phyloP scores from a whole-genome alignment of 176 grass and related monocot genomes.

The Carex parvula region DNA sequence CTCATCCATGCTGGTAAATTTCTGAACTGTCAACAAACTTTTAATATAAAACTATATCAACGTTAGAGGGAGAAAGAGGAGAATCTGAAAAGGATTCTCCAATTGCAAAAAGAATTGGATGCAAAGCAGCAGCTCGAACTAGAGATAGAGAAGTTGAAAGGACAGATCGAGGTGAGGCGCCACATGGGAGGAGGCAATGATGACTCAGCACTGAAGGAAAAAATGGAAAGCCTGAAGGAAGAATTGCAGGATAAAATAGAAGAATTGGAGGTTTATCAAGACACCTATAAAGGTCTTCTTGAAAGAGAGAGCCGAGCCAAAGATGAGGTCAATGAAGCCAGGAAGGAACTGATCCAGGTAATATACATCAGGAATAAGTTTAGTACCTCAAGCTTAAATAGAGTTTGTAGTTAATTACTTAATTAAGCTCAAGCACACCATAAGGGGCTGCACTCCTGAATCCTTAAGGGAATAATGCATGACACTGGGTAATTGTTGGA shows the following conservation, averaged over 20 bases:
- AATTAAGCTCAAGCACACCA: not conserved
- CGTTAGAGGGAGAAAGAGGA: slow-evolving; percentile 85
- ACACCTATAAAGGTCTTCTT: slow-evolving; percentile 30
- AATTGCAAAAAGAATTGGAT: slow-evolving; percentile 69
- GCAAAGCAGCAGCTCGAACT: slow-evolving; percentile 79
- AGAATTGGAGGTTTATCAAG: slow-evolving; percentile 30
- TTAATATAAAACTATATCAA: not conserved
- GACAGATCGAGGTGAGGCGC: slow-evolving; percentile 64
- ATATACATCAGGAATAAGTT: not conserved
- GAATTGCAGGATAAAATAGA: slow-evolving; percentile 36
- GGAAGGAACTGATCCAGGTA: slow-evolving; percentile 74
- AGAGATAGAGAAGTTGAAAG: slow-evolving; percentile 67
- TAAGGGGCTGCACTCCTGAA: not conserved
- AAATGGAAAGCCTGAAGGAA: slow-evolving; percentile 63
- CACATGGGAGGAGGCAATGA: slow-evolving; percentile 71
- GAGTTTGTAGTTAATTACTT: not conserved
- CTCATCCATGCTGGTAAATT: not conserved
- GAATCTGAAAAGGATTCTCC: slow-evolving; percentile 59
- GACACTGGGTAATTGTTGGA: not conserved
- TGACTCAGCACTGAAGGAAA: slow-evolving; percentile 41
- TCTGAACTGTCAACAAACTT: not conserved
- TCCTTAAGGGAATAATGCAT: not conserved
- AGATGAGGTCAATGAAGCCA: slow-evolving; percentile 60
- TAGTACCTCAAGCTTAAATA: not conserved
- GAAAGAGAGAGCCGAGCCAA: slow-evolving; percentile 50